Percentiles rank a stretch among this genome's conserved stretches.
These are phyloP conservation scores for Capsicum pubescens DNA, from an alignment of 257 asterid genomes.

Conservation along the genomic window DNA sequence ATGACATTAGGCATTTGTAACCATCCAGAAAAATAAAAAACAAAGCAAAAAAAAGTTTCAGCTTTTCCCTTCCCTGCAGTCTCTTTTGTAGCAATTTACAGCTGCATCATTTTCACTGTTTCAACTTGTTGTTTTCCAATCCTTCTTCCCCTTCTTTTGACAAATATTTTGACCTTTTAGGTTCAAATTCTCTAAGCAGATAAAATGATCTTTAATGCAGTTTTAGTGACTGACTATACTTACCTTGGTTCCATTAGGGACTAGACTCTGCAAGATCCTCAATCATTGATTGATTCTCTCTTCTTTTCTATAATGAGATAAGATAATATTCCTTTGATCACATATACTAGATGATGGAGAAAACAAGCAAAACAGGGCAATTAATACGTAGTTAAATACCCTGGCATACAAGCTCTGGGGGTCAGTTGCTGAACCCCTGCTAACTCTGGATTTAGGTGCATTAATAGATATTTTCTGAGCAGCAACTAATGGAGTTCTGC, in stretches of 20 bases:
- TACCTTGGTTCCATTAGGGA: conserved; percentile 93
- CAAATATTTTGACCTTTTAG: not conserved
- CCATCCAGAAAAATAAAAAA: too few species aligned
- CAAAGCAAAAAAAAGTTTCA: too few species aligned
- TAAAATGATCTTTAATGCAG: not conserved
- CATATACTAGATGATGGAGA: not conserved
- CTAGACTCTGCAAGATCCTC: conserved; percentile 80
- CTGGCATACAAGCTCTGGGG: conserved; percentile 90
- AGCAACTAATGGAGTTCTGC: conserved; percentile 48
- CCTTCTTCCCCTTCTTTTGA: too few species aligned
- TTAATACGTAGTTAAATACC: conserved; percentile 42
- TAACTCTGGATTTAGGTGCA: conserved; percentile 61
- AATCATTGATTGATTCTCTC: conserved; percentile 79
- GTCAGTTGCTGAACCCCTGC: conserved; percentile 79
- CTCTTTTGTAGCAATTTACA: too few species aligned
- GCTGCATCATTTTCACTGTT: too few species aligned
- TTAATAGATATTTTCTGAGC: conserved; percentile 53
- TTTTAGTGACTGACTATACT: not conserved
- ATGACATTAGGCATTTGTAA: too few species aligned
- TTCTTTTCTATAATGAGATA: conserved; percentile 60
- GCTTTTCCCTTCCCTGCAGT: too few species aligned
- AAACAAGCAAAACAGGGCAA: not conserved
- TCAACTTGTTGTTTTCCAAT: too few species aligned
- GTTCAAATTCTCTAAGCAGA: conserved; percentile 10
- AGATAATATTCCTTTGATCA: not conserved